Evolutionary conservation across 148 eudicot species (phyloP).

Genomic region (Silene conica): DNA sequence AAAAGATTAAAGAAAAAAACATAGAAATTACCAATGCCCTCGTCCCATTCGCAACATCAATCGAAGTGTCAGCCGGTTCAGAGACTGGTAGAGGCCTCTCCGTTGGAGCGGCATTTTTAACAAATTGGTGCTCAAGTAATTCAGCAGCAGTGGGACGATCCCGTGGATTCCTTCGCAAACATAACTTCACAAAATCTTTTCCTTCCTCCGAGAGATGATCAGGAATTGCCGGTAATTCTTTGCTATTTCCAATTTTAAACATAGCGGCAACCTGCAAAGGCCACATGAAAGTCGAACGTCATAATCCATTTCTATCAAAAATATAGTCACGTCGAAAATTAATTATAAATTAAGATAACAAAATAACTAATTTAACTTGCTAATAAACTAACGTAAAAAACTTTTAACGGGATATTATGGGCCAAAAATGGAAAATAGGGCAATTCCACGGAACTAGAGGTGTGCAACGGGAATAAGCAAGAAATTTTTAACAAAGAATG

Average conservation of each 20-base stretch:
- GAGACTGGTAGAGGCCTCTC: constrained; percentile 50
- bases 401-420: too few relatives aligned
- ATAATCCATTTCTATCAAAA: constrained; percentile 2
- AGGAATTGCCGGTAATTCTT: constrained; percentile 88
- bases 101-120: constrained; percentile 58
- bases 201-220: constrained; percentile 85
- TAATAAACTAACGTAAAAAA: too few relatives aligned
- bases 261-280: constrained; percentile 76
- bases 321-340: not conserved
- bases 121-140: constrained; percentile 82
- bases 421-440: not conserved
- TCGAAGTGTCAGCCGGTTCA: constrained; percentile 47
- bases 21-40: constrained; percentile 43
- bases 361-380: too few relatives aligned
- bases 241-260: constrained; percentile 92
- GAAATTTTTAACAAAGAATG: not conserved
- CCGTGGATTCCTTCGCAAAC: constrained; percentile 77
- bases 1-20: not conserved
- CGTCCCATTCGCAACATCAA: constrained; percentile 36
- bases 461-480: not conserved
- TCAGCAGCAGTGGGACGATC: constrained; percentile 72
- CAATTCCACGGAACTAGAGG: not conserved
- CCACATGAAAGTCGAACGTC: constrained; percentile 17
- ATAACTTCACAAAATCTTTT: constrained; percentile 74
- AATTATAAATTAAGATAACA: not conserved